These are phyloP conservation scores for Lagerstroemia speciosa DNA, from an alignment of 345 rosid genomes.

Conservation along the genomic window DNA sequence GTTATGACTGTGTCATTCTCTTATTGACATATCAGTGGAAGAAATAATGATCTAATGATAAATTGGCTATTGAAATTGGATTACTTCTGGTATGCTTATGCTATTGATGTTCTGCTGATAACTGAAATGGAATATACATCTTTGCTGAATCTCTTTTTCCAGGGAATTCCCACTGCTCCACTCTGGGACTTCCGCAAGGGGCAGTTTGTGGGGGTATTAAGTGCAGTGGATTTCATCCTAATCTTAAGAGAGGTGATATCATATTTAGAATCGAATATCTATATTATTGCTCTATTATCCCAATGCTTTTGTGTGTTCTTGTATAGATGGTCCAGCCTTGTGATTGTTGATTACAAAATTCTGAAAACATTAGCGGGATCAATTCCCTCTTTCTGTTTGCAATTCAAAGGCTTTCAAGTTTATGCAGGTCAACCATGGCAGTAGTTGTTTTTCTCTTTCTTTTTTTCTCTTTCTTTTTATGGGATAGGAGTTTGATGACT, in stretches of 20 bases:
- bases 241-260: slow-evolving; percentile 59
- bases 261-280: neutral
- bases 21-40: neutral
- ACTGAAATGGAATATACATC: slow-evolving; percentile 17
- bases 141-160: slow-evolving; percentile 18
- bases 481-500: neutral
- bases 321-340: neutral
- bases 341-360: neutral
- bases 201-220: slow-evolving; percentile 64
- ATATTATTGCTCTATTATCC: neutral
- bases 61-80: neutral
- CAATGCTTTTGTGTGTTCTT: neutral
- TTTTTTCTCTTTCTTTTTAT: neutral
- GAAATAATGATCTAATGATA: neutral
- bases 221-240: slow-evolving; percentile 57
- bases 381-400: no score
- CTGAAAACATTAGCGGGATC: neutral
- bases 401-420: no score
- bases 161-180: slow-evolving; percentile 67
- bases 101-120: slow-evolving; percentile 13
- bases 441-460: no score
- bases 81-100: neutral
- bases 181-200: slow-evolving; percentile 62
- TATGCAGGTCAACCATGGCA: no score
- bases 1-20: neutral